phyloP scores from a whole-genome alignment of 164 flowering plant genomes.

The Santalum album region DNA sequence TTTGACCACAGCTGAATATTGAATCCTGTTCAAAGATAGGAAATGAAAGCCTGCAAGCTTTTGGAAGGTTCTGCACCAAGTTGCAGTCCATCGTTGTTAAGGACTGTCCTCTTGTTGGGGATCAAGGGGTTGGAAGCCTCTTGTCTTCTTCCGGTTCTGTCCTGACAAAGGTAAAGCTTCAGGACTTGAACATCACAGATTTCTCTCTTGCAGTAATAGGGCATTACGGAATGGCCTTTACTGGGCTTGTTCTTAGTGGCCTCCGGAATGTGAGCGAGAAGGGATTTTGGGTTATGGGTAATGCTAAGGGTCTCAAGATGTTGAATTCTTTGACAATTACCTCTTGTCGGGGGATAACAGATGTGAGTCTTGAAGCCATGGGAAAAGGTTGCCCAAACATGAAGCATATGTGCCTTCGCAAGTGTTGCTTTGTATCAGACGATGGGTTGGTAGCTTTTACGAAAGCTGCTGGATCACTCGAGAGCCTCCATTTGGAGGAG shows the following conservation, averaged over 20 bases:
- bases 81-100: conserved; percentile 34
- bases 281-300: conserved; percentile 6
- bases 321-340: background rate
- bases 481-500: conserved; percentile 6
- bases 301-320: conserved; percentile 1
- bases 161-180: conserved; percentile 32
- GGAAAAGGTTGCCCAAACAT: background rate
- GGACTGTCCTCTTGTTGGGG: conserved; percentile 46
- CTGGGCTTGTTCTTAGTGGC: background rate
- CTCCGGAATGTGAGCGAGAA: conserved; percentile 3
- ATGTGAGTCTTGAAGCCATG: conserved; percentile 5
- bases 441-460: conserved; percentile 1
- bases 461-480: background rate
- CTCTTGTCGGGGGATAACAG: conserved; percentile 1
- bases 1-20: conserved; percentile 30
- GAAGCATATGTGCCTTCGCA: background rate
- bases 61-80: conserved; percentile 37
- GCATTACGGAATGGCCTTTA: background rate
- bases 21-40: conserved; percentile 47
- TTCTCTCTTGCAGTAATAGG: conserved; percentile 23
- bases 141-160: conserved; percentile 27
- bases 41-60: conserved; percentile 39
- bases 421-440: conserved; percentile 3
- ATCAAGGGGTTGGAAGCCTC: conserved; percentile 40
- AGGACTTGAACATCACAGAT: conserved; percentile 20